phyloP scores from a whole-genome alignment of 176 grass and related monocot species.

The Miscanthus lutarioriparius region DNA sequence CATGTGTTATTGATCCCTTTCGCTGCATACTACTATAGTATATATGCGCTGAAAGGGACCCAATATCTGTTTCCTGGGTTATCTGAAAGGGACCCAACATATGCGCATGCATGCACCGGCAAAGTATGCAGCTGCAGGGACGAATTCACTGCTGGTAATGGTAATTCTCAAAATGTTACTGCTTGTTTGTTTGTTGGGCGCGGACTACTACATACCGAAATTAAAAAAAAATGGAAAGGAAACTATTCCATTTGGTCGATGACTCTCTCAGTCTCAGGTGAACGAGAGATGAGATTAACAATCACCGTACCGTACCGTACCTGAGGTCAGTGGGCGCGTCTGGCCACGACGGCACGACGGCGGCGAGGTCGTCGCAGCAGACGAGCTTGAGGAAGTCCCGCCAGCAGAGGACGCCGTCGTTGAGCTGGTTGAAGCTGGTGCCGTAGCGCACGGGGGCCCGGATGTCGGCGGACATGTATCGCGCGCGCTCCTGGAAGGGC shows the following conservation, averaged over 20 bases:
- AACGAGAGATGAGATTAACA: not conserved
- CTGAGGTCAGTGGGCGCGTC: slow-evolving; percentile 51
- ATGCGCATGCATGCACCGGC: not conserved
- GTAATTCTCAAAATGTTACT: not conserved
- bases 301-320: not conserved
- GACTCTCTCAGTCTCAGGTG: too few species aligned
- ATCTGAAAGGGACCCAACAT: not conserved
- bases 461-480: slow-evolving; percentile 59
- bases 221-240: too few species aligned
- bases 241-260: too few species aligned
- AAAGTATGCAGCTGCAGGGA: not conserved
- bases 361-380: slow-evolving; percentile 20
- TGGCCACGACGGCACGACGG: slow-evolving; percentile 45
- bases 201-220: not conserved
- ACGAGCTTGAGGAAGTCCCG: slow-evolving; percentile 78
- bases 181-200: not conserved
- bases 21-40: too few species aligned
- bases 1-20: too few species aligned
- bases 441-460: slow-evolving; percentile 55
- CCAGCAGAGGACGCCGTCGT: slow-evolving; percentile 71
- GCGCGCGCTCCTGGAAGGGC: slow-evolving; percentile 28
- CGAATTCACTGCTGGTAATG: too few species aligned
- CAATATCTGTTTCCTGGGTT: not conserved
- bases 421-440: slow-evolving; percentile 82
- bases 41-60: too few species aligned